A percentile compares a stretch with the other conserved stretches of the same genome.
phyloP scores from a whole-genome alignment of 2,329 filamentous ascomycete genomes.

The Penicillium oxalicum region DNA sequence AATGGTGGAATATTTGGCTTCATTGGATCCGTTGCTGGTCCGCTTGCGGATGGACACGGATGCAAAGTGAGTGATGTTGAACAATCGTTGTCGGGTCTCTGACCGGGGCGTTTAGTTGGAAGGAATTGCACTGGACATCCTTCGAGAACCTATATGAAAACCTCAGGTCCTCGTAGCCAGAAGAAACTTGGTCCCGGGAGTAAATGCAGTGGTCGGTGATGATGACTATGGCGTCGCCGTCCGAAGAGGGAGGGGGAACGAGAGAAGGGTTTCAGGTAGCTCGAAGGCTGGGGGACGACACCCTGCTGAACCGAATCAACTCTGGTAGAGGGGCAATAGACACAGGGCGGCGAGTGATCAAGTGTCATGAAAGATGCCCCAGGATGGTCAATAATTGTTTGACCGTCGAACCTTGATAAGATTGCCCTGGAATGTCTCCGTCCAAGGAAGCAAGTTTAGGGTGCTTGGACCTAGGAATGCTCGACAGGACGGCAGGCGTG shows the following conservation, averaged over 20 bases:
- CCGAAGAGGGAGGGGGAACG: not conserved
- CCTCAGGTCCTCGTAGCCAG: conserved; percentile 2
- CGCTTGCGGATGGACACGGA: not conserved
- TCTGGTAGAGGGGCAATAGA: conserved; percentile 6
- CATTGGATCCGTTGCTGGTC: conserved; percentile 29
- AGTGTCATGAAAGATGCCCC: conserved; percentile 8
- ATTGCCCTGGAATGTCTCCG: conserved; percentile 23
- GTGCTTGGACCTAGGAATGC: conserved; percentile 26
- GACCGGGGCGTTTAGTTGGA: conserved; percentile 28
- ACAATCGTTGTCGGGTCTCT: conserved; percentile 23
- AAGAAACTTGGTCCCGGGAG: not conserved
- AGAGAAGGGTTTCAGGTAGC: conserved; percentile 14
- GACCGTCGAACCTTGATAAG: not conserved
- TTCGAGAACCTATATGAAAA: conserved; percentile 6
- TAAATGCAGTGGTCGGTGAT: not conserved
- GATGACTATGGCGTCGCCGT: no score
- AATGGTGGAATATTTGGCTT: conserved; percentile 35
- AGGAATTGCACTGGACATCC: conserved; percentile 25
- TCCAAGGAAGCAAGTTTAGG: conserved; percentile 10
- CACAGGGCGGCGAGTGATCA: conserved; percentile 10
- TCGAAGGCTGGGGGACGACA: conserved; percentile 17
- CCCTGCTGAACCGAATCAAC: conserved; percentile 21
- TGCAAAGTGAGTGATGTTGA: conserved; percentile 1
- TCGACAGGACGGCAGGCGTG: conserved; percentile 19
- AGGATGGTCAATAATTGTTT: conserved; percentile 16